Percentiles rank a stretch among this genome's conserved stretches.
These are phyloP conservation scores for Salix udensis DNA, from an alignment of 345 rosid genomes.

Conservation along the genomic window DNA sequence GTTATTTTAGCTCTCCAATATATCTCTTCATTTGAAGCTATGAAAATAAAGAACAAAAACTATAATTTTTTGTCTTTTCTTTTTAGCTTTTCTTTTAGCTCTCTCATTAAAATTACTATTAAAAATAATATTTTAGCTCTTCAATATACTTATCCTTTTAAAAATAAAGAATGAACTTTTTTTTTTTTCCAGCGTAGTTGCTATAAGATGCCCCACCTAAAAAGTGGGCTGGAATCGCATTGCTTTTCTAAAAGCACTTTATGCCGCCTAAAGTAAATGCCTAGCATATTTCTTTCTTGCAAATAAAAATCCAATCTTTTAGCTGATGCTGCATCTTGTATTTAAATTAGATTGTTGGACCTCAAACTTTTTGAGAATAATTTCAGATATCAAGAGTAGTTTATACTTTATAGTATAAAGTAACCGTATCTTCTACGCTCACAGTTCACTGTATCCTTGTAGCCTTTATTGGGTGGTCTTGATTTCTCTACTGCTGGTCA, in stretches of 20 bases:
- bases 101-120: too few species aligned
- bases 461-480: neutral
- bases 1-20: too few species aligned
- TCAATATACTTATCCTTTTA: accelerated
- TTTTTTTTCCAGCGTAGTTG: neutral
- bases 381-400: neutral
- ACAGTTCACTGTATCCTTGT: neutral
- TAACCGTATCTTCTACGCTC: neutral
- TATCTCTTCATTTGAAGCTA: too few species aligned
- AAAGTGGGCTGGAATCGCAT: neutral
- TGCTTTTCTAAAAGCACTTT: neutral
- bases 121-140: too few species aligned
- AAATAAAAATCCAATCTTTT: neutral
- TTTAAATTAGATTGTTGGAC: neutral
- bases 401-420: neutral
- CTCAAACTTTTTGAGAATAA: neutral
- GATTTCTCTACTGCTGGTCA: neutral
- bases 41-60: too few species aligned
- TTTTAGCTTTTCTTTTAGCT: too few species aligned
- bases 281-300: neutral
- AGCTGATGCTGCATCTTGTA: neutral
- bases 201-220: neutral
- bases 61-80: too few species aligned
- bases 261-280: neutral
- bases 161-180: too few species aligned